phyloP scores from a whole-genome alignment of 192 early-diverging fungal genomes.

The Helicostylum pulchrum region DNA sequence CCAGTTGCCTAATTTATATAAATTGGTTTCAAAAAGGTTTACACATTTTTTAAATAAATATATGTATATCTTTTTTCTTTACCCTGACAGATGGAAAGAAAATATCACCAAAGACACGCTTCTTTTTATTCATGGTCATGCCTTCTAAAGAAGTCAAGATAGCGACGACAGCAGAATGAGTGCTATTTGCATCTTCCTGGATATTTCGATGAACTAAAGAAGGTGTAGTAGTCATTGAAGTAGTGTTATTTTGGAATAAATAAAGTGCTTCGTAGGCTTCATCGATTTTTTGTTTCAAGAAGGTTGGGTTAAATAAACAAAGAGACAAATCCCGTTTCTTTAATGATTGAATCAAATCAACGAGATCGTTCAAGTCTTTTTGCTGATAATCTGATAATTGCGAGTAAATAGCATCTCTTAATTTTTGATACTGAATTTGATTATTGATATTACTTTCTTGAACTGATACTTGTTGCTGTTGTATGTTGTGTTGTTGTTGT shows the following conservation, averaged over 20 bases:
- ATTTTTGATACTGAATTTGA: slow-evolving; percentile 14
- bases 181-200: not conserved
- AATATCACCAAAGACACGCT: slow-evolving; percentile 36
- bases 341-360: slow-evolving; percentile 34
- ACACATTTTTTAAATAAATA: not conserved
- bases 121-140: slow-evolving; percentile 26
- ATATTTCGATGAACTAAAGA: slow-evolving; percentile 22
- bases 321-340: slow-evolving; percentile 24
- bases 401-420: slow-evolving; percentile 21
- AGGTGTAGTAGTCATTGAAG: slow-evolving; percentile 13
- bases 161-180: not conserved
- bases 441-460: slow-evolving; percentile 4
- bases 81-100: slow-evolving; percentile 40
- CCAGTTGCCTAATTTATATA: slow-evolving; percentile 28
- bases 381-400: slow-evolving; percentile 6
- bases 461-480: not conserved
- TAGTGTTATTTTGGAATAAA: slow-evolving; percentile 2
- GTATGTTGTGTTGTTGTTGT: slow-evolving; percentile 2
- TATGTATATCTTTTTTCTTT: slow-evolving; percentile 1
- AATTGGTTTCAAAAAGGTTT: not conserved
- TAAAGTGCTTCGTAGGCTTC: slow-evolving; percentile 32
- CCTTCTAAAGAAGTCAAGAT: slow-evolving; percentile 25
- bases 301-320: slow-evolving; percentile 35
- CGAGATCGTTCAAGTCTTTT: slow-evolving; percentile 25
- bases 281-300: slow-evolving; percentile 23